A percentile compares a stretch with the other conserved stretches of the same genome.
Evolutionary conservation across 1,284 basidiomycete genomes (phyloP).

Genomic region (Omphalotus olearius): DNA sequence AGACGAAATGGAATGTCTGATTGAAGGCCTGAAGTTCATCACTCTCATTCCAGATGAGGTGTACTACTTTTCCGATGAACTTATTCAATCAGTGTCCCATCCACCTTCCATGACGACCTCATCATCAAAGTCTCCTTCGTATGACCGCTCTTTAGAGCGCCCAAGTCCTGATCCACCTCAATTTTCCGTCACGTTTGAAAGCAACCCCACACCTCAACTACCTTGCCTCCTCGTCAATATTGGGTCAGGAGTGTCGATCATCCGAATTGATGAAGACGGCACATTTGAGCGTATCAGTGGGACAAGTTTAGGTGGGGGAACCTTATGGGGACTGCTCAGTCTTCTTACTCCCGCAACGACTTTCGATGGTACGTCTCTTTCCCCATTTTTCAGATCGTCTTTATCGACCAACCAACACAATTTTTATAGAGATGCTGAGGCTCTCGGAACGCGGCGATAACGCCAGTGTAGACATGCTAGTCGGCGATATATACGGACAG

Average conservation of each 20-base stretch:
- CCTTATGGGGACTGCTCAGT: constrained; percentile 96
- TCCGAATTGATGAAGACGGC: constrained; percentile 95
- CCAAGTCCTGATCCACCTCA: constrained; percentile 91
- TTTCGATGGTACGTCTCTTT: constrained; percentile 80
- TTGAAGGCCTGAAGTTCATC: constrained; percentile 96
- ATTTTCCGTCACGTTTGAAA: constrained; percentile 86
- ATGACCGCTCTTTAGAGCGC: constrained; percentile 54
- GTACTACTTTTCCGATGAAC: constrained; percentile 98
- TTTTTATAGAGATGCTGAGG: constrained; percentile 83
- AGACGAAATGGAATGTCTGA: constrained; percentile 99
- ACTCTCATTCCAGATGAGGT: constrained; percentile 96
- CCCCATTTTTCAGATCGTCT: constrained; percentile 3
- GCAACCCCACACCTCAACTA: constrained; percentile 79
- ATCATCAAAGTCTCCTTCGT: no score
- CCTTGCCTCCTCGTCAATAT: constrained; percentile 98
- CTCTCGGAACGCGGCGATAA: constrained; percentile 95
- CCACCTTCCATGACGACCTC: constrained; percentile 26
- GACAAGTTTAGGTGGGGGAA: constrained; percentile 97
- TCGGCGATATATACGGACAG: constrained; percentile 97
- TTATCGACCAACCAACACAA: constrained; percentile 11
- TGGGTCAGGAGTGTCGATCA: constrained; percentile 95
- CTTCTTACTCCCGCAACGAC: constrained; percentile 92
- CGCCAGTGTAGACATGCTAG: constrained; percentile 94
- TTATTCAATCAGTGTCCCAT: constrained; percentile 86
- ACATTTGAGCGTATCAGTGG: constrained; percentile 96